A percentile compares a stretch with the other conserved stretches of the same genome.
phyloP scores from a whole-genome alignment of 2,329 filamentous ascomycete genomes.

The Ceratocystis papillata region DNA sequence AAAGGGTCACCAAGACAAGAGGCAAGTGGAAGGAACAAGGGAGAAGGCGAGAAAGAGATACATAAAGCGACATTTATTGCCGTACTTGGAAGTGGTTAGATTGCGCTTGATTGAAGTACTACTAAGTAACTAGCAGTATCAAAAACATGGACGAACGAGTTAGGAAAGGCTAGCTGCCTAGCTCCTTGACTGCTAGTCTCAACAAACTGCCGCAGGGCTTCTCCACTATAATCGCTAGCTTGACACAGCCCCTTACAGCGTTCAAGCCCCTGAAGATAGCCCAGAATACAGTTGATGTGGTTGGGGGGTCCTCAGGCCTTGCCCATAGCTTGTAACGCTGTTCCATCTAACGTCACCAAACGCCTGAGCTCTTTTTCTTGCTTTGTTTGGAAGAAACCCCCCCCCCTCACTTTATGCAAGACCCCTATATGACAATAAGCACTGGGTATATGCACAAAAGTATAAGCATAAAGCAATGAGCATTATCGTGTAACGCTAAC shows the following conservation, averaged over 20 bases:
- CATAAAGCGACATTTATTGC: neutral
- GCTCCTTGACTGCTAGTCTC: neutral
- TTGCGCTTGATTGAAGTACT: neutral
- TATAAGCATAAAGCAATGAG: neutral
- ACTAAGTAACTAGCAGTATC: too few relatives aligned
- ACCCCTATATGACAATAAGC: neutral
- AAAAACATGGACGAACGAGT: too few relatives aligned
- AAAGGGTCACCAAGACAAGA: neutral
- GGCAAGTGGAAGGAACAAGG: neutral
- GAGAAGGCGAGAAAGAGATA: neutral
- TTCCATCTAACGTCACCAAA: neutral
- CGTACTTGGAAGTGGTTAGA: neutral
- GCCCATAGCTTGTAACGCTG: constrained; percentile 1
- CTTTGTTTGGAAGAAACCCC: neutral
- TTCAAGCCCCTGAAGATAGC: neutral
- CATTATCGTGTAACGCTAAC: neutral
- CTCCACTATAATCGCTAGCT: neutral
- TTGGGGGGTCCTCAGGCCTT: neutral
- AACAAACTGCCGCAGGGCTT: neutral
- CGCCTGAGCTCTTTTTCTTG: neutral
- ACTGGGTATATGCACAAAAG: neutral
- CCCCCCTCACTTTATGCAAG: neutral
- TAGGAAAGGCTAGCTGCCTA: neutral
- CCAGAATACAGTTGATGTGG: neutral
- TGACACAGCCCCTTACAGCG: neutral